Conservation (phyloP, 352 stramenopile genomes). For the Phytopythium helicoides region DNA sequence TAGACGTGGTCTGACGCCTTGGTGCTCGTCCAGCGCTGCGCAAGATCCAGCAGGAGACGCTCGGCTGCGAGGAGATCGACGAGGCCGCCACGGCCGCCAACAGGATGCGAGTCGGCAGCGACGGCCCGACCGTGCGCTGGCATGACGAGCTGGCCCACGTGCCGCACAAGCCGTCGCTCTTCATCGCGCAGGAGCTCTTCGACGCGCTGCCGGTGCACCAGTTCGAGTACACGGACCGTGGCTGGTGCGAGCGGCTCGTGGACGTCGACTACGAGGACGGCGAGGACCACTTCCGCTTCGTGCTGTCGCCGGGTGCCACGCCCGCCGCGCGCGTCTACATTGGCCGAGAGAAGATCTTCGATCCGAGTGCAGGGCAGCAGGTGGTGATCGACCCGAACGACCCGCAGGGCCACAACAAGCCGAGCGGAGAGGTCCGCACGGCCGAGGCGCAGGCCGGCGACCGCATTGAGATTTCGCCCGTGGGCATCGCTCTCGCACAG, state of each 20-base stretch:
- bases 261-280: constrained; percentile 86
- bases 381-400: constrained; percentile 22
- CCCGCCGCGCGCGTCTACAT: constrained; percentile 90
- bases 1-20: no score
- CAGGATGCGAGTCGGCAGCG: constrained; percentile 47
- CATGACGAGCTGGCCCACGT: constrained; percentile 84
- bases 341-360: constrained; percentile 75
- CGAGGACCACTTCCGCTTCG: constrained; percentile 90
- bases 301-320: constrained; percentile 91
- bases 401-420: constrained; percentile 16
- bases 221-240: constrained; percentile 93
- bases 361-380: constrained; percentile 35
- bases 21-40: constrained; percentile 59
- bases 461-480: constrained; percentile 93
- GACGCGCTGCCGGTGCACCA: constrained; percentile 94
- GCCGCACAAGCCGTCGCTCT: constrained; percentile 77
- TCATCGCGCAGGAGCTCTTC: constrained; percentile 94
- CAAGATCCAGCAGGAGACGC: constrained; percentile 86
- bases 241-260: constrained; percentile 94
- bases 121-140: constrained; percentile 70
- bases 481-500: constrained; percentile 89
- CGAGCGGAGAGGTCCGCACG: constrained; percentile 45
- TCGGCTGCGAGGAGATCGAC: constrained; percentile 51
- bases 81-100: constrained; percentile 23
- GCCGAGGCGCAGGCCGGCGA: constrained; percentile 69